phyloP scores from a whole-genome alignment of 1,284 basidiomycete species.

The Sphaerobolus stellatus region DNA sequence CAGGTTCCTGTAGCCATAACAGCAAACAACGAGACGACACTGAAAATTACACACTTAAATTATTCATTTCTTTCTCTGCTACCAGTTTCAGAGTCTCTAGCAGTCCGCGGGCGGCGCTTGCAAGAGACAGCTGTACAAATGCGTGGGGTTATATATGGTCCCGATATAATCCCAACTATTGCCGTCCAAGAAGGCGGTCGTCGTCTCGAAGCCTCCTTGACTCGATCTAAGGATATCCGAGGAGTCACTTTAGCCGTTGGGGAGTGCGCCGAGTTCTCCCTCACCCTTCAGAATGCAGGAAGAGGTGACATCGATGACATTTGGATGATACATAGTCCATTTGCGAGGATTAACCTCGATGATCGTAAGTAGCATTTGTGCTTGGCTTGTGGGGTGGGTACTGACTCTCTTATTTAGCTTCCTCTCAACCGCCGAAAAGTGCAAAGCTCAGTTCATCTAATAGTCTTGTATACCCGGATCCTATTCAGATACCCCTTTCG shows the following conservation, averaged over 20 bases:
- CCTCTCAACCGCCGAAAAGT: not conserved
- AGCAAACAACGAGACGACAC: conserved; percentile 45
- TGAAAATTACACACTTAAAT: conserved; percentile 54
- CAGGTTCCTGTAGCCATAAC: conserved; percentile 66
- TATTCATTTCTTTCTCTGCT: conserved; percentile 71
- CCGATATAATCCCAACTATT: conserved; percentile 55
- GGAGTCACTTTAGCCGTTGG: conserved; percentile 56
- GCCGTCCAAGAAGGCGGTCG: conserved; percentile 62
- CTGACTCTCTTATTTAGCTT: not conserved
- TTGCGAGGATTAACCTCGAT: conserved; percentile 9
- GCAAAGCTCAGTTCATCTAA: conserved; percentile 37
- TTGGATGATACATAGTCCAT: conserved; percentile 59
- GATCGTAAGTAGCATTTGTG: conserved; percentile 25
- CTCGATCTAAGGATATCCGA: conserved; percentile 45
- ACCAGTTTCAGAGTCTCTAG: conserved; percentile 58
- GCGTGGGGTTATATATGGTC: conserved; percentile 61
- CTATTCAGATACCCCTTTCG: conserved; percentile 45
- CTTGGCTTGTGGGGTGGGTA: not conserved
- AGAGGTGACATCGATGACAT: conserved; percentile 55
- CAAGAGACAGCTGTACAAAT: conserved; percentile 70
- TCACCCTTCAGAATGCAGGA: conserved; percentile 66
- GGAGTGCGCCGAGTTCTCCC: conserved; percentile 50
- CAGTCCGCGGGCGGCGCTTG: conserved; percentile 62
- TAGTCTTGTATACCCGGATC: conserved; percentile 48
- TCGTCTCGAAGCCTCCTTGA: conserved; percentile 54